Base-by-base conservation (phyloP, 1,284 basidiomycete genomes). In the Dichomitus squalens region DNA sequence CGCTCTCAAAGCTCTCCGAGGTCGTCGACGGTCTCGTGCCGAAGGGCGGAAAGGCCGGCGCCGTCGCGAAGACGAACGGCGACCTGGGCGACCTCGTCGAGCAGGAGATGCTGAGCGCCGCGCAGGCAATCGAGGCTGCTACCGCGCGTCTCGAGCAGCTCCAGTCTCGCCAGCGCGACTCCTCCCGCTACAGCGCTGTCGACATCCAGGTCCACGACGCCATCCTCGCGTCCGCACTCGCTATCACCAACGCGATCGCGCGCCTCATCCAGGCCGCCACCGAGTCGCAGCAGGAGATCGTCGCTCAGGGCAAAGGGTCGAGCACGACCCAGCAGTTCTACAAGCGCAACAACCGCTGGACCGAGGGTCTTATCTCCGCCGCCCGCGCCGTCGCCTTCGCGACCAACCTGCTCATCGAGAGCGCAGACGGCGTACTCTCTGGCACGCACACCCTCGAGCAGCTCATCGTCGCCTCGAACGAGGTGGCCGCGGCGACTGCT, bases 341-440 rank as follows among this genome's bases (percentile, higher is more conserved):
- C 86, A 99, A 99, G 81, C 88, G 92, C 62, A 98, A 99, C 86
- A 98, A 99, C 76, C 87, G 97, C 61, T 99, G 97, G 97, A 99
- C 97, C 18, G 97, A 99, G 74, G 97, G 97, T 65, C 88, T 99
- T 64, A 96, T 99, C 67, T 97, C 95, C 31, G 97, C 97, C 21
- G 97, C 97, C 31, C 97, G 97, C 73, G 87, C 97, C 6, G 97
- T 99, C 48, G 97, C 97, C 2, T 97, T 96, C 69, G 95, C 97
- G 4, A 99, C 97, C n/a, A 92, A 87, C 59, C 79, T 98, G 64
- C 86, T 99, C 57, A 99, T 99, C 73, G 96, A 99, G 75, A 92
- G 90, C 58, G 97, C 97, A 12, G 97, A 99, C 72, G 97, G 97
- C 58, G 96, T 99, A 41, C 85, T 99, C 60, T 95, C 91, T 1